Evolutionary conservation across 2,329 filamentous ascomycete species (phyloP), one percentile per base, ranked within the genome.

Genomic region (Epichloe typhina): DNA sequence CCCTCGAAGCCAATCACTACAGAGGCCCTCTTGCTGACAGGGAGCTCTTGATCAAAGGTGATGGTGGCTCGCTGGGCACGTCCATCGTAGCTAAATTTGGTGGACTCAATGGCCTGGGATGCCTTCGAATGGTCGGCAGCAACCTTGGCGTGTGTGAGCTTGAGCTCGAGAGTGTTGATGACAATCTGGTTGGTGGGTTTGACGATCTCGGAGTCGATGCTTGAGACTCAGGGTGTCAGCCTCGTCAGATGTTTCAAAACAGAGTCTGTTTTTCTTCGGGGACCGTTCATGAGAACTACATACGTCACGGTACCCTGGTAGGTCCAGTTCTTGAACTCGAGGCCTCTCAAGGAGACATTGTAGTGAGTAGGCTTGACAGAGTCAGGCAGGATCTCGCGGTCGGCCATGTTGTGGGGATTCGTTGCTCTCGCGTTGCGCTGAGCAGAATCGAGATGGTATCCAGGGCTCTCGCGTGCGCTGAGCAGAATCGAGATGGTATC

Each of bases 331-430:
- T 70, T 69, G 58, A 91, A 95, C 53, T 95, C 83, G 56, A 98
- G 72, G 59, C 93, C 84, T 63, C 76, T 81, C 59, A 98, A 78
- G 51, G 84, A 88, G 57, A 98, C 75, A 61, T 80, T 74, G 71
- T 98, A 98, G 72, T 97, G 88, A 55, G 75, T 72, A 2, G 93
- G 89, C 71, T 88, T 91, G 64, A 91, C 81, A 58, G 68, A 69
- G 60, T 73, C 72, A 46, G 80, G 79, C 54, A 84, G 75, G 56
- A 80, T 73, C 54, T 84, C 79, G 64, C 80, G 73, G 66, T 83
- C 79, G 48, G 71, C 66, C 73, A 80, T 80, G 47, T 62, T 64
- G 53, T 54, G 46, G 49, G 58, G 60, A 54, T 64, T 64, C 49
- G 57, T 57, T 52, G 66, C 64, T 60, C 64, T 59, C 49, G 64